Conservation (phyloP, 352 stramenopile species). For the Pythium folliculosum region DNA sequence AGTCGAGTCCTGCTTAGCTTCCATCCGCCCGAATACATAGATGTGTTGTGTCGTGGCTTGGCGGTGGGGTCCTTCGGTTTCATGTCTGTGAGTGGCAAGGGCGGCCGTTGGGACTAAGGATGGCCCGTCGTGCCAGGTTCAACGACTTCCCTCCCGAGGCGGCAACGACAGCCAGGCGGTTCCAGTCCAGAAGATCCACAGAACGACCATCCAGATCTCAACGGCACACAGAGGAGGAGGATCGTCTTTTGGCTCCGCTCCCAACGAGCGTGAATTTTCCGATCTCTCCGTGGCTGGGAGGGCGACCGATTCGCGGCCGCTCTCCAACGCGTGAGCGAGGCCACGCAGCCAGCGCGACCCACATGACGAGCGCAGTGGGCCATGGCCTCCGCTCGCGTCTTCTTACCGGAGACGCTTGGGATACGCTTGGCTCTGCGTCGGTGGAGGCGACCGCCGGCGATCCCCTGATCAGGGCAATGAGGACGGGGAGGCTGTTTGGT, state of each 20-base stretch:
- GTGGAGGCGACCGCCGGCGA: too few relatives aligned
- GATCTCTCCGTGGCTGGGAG: background rate
- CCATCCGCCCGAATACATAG: too few relatives aligned
- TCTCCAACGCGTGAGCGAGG: too few relatives aligned
- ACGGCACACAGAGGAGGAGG: background rate
- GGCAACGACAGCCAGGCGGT: background rate
- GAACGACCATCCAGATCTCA: conserved; percentile 3
- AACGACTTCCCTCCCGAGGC: background rate
- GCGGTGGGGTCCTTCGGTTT: background rate
- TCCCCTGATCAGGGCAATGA: background rate
- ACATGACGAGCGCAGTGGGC: too few relatives aligned
- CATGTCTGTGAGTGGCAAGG: background rate
- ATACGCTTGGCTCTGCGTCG: too few relatives aligned
- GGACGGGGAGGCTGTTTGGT: background rate
- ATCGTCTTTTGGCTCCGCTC: background rate
- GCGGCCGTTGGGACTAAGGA: background rate
- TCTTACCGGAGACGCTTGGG: too few relatives aligned
- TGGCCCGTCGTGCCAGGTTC: background rate
- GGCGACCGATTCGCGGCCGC: background rate
- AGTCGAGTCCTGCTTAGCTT: too few relatives aligned
- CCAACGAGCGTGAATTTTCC: background rate
- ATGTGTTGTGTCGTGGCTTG: too few relatives aligned
- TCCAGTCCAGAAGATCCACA: conserved; percentile 1
- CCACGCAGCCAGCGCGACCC: too few relatives aligned
- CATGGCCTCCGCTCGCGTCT: background rate